Percentiles rank a stretch among this genome's conserved stretches.
Conservation (phyloP, 371 early-diverging fungal species). For the Coemansia sp. region DNA sequence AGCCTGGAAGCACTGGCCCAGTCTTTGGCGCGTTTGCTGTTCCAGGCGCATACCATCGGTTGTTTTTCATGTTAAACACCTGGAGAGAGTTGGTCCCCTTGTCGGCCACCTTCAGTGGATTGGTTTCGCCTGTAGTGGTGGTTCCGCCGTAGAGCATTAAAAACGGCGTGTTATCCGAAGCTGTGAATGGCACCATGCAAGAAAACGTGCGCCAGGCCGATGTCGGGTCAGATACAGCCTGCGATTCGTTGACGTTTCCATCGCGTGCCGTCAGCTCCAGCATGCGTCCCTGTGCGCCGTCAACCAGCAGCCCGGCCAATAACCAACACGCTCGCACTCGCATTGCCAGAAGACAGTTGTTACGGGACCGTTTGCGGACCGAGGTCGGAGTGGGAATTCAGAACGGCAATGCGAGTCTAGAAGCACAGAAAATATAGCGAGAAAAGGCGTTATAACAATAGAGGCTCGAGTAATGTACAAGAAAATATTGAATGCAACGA, state of each 20-base stretch:
- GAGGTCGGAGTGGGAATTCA: not conserved
- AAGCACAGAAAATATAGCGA: not conserved
- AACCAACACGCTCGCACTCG: not conserved
- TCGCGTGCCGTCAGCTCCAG: conserved; percentile 12
- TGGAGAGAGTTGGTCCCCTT: conserved; percentile 24
- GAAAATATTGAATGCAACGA: not conserved
- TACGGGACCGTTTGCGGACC: not conserved
- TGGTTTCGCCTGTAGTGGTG: conserved; percentile 15
- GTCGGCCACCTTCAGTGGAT: conserved; percentile 30
- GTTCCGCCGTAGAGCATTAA: conserved; percentile 50
- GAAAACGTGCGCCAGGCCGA: conserved; percentile 45
- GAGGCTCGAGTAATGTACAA: not conserved
- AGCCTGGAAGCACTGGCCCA: conserved; percentile 43
- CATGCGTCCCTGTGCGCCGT: not conserved
- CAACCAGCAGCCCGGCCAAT: not conserved
- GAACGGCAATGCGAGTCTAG: not conserved
- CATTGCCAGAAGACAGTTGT: not conserved
- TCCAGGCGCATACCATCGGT: conserved; percentile 42
- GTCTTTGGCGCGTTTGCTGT: conserved; percentile 40
- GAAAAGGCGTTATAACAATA: no score
- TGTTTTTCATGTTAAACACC: conserved; percentile 40
- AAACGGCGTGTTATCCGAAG: conserved; percentile 38
- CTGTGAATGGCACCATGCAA: conserved; percentile 45
- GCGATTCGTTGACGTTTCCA: conserved; percentile 33
- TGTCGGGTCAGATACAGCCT: conserved; percentile 25